phyloP scores from a whole-genome alignment of 257 asterid species.

The Cruciata laevipes region DNA sequence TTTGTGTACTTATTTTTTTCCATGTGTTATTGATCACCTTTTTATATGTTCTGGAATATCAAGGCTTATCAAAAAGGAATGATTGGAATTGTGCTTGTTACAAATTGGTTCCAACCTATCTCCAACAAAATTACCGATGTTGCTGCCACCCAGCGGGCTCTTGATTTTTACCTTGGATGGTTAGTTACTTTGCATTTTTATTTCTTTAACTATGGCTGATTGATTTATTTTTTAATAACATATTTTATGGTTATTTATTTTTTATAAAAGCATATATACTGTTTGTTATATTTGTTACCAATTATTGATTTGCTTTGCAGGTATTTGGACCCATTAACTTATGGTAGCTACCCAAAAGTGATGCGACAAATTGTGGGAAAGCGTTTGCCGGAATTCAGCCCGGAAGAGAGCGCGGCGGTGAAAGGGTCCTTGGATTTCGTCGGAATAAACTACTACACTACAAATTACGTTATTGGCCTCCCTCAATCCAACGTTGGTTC shows the following conservation, averaged over 20 bases:
- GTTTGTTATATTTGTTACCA: too few relatives aligned
- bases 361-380: constrained; percentile 12
- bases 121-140: not conserved
- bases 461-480: constrained; percentile 7
- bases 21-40: too few relatives aligned
- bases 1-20: too few relatives aligned
- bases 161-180: constrained; percentile 10
- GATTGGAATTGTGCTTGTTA: constrained; percentile 6
- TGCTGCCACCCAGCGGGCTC: not conserved
- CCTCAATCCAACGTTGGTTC: not conserved
- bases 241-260: too few relatives aligned
- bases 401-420: constrained; percentile 7
- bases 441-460: constrained; percentile 26
- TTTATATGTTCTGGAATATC: not conserved
- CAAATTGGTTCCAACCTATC: constrained; percentile 4
- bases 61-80: constrained; percentile 7
- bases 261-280: too few relatives aligned
- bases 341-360: constrained; percentile 22
- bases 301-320: constrained; percentile 2
- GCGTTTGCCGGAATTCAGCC: constrained; percentile 23
- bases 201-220: not conserved
- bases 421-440: constrained; percentile 25
- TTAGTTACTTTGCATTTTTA: not conserved
- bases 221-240: too few relatives aligned
- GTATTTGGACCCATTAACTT: constrained; percentile 22